Evolutionary conservation across 176 grass and related monocot species (phyloP).

Genomic region (Paspalum vaginatum): DNA sequence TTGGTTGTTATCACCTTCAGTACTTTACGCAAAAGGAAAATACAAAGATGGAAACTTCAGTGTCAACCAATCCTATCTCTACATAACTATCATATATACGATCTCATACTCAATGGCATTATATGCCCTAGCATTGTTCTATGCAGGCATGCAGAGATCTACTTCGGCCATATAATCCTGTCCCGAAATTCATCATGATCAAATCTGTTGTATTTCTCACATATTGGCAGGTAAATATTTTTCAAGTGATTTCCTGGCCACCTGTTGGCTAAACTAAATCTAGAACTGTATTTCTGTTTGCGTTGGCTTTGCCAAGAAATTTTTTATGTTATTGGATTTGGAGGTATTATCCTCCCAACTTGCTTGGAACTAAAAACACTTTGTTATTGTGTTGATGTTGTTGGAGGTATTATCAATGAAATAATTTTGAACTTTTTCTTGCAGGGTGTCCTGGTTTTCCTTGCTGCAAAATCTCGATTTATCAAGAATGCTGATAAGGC

Average conservation of each 20-base stretch:
- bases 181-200: conserved; percentile 96
- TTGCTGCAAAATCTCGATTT: conserved; percentile 88
- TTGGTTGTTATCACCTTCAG: conserved; percentile 97
- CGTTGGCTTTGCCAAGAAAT: neutral
- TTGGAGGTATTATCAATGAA: neutral
- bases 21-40: conserved; percentile 93
- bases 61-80: conserved; percentile 93
- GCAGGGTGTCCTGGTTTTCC: conserved; percentile 96
- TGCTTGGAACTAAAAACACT: too few species aligned
- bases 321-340: neutral
- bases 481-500: conserved; percentile 87
- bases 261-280: neutral
- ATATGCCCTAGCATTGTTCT: conserved; percentile 92
- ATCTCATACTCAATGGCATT: conserved; percentile 91
- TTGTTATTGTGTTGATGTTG: too few species aligned
- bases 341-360: neutral
- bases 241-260: neutral
- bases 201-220: conserved; percentile 99
- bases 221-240: conserved; percentile 86
- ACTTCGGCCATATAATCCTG: conserved; percentile 86
- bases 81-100: conserved; percentile 97
- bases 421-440: conserved; percentile 28
- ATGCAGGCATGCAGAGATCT: conserved; percentile 93
- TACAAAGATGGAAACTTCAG: conserved; percentile 94
- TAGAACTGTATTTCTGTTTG: conserved; percentile 2